phyloP scores from a whole-genome alignment of 2,329 filamentous ascomycete species.

The Cladorrhinum sp. region DNA sequence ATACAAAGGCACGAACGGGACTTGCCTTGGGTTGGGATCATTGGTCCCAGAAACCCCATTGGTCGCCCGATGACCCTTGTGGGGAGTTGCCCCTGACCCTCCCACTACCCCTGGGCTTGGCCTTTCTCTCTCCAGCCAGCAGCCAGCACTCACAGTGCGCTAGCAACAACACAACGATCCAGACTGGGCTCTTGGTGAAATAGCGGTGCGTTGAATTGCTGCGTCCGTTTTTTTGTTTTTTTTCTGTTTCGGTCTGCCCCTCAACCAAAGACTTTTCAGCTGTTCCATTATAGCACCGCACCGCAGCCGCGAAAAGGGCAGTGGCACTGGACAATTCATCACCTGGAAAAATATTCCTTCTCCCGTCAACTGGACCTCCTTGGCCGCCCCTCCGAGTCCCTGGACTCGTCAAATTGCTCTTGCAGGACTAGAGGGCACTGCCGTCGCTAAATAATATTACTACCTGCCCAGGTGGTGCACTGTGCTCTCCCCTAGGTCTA shows the following conservation, averaged over 20 bases:
- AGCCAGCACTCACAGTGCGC: background rate
- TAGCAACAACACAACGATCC: background rate
- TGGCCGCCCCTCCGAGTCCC: slow-evolving; percentile 4
- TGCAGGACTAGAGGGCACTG: background rate
- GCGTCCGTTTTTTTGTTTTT: background rate
- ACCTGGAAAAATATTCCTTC: too few species aligned
- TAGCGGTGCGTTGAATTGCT: background rate
- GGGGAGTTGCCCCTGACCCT: slow-evolving; percentile 6
- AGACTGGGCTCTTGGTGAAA: background rate
- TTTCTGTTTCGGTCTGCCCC: background rate
- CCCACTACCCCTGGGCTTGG: slow-evolving; percentile 3
- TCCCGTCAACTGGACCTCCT: background rate
- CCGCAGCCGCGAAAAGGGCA: background rate
- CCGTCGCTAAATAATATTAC: background rate
- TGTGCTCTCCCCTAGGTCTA: background rate
- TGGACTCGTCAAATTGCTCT: background rate
- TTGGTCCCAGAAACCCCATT: slow-evolving; percentile 7
- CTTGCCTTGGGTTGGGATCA: slow-evolving; percentile 3
- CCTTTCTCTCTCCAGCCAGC: background rate
- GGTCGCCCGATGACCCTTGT: slow-evolving; percentile 8
- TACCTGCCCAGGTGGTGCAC: background rate
- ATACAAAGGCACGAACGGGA: slow-evolving; percentile 1
- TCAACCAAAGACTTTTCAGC: background rate
- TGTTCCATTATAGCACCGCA: background rate
- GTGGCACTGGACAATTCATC: background rate